Percentiles rank a stretch among this genome's conserved stretches.
These are phyloP conservation scores for Thraustochytrium striatum DNA, from an alignment of 352 stramenopile genomes.

Conservation along the genomic window DNA sequence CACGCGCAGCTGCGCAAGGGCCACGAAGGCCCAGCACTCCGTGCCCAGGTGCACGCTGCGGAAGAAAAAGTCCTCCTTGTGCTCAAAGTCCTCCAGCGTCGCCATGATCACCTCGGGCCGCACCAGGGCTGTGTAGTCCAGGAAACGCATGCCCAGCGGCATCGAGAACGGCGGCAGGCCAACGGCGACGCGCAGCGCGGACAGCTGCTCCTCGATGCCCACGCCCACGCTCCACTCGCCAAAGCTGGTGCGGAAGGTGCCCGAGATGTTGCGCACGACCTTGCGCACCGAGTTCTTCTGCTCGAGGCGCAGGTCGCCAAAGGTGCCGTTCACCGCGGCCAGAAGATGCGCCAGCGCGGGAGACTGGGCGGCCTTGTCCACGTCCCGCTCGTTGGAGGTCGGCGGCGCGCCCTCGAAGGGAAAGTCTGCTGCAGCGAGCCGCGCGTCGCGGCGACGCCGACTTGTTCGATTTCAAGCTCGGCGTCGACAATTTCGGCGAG, in stretches of 20 bases:
- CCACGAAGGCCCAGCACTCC: conserved; percentile 56
- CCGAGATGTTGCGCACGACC: conserved; percentile 54
- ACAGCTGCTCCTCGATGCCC: conserved; percentile 53
- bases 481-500: conserved; percentile 40
- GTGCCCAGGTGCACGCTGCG: conserved; percentile 53
- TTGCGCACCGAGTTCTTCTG: conserved; percentile 51
- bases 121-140: conserved; percentile 53
- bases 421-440: conserved; percentile 53
- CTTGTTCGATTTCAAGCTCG: conserved; percentile 53
- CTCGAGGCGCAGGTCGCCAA: conserved; percentile 11
- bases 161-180: conserved; percentile 47
- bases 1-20: conserved; percentile 40
- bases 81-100: conserved; percentile 52
- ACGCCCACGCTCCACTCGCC: conserved; percentile 53
- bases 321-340: conserved; percentile 15
- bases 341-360: conserved; percentile 50
- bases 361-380: conserved; percentile 45
- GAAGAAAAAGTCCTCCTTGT: conserved; percentile 56
- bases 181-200: conserved; percentile 45
- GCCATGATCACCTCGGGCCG: conserved; percentile 45
- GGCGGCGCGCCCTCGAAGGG: conserved; percentile 52
- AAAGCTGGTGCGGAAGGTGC: conserved; percentile 51
- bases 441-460: background rate
- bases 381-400: conserved; percentile 33
- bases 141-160: conserved; percentile 39